phyloP scores from a whole-genome alignment of 805 yeast genomes.

The Pichia rugopelliculosa region DNA sequence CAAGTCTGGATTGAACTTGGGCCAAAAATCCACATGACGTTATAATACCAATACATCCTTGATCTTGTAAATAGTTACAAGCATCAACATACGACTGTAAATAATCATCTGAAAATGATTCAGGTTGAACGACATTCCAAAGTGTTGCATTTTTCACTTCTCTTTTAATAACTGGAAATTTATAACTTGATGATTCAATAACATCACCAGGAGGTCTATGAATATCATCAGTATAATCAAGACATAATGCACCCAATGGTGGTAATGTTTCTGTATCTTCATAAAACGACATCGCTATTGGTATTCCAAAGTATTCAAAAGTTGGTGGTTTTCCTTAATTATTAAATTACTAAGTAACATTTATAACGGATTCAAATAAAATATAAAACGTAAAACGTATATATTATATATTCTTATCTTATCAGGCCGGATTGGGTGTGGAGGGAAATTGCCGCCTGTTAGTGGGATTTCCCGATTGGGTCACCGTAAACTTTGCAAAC shows the following conservation, averaged over 20 bases:
- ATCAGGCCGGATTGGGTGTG: too few relatives aligned
- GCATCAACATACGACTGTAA: slow-evolving; percentile 24
- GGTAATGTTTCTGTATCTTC: slow-evolving; percentile 16
- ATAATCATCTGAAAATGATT: slow-evolving; percentile 20
- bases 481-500: too few relatives aligned
- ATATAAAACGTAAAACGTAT: too few relatives aligned
- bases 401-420: too few relatives aligned
- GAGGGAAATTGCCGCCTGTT: too few relatives aligned
- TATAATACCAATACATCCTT: slow-evolving; percentile 29
- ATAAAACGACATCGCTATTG: slow-evolving; percentile 19
- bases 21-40: slow-evolving; percentile 33
- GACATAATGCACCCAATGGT: slow-evolving; percentile 23
- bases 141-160: slow-evolving; percentile 21
- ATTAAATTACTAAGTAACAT: too few relatives aligned
- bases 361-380: too few relatives aligned
- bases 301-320: too few relatives aligned
- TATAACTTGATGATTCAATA: slow-evolving; percentile 19
- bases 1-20: slow-evolving; percentile 23
- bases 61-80: slow-evolving; percentile 19
- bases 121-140: slow-evolving; percentile 21
- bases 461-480: too few relatives aligned
- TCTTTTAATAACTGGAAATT: slow-evolving; percentile 23
- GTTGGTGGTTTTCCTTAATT: too few relatives aligned
- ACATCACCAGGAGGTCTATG: slow-evolving; percentile 31
- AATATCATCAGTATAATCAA: slow-evolving; percentile 28